Evolutionary conservation across 805 yeast genomes (phyloP).

Genomic region (Candida insectalens): DNA sequence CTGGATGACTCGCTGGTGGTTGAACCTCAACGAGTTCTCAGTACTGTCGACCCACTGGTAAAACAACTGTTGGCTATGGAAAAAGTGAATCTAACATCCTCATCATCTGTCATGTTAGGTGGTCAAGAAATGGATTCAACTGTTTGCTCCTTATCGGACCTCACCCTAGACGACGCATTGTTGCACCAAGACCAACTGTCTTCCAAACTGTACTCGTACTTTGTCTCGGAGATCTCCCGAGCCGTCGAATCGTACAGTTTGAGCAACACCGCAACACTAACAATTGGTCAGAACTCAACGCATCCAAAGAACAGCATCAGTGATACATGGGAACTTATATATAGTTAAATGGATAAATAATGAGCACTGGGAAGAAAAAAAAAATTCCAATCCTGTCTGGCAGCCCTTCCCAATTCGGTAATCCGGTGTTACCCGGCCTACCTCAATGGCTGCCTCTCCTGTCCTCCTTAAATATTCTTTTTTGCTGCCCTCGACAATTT

Average conservation of each 20-base stretch:
- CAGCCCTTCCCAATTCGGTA: constrained; percentile 2
- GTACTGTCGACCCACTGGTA: neutral
- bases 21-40: no score
- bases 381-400: constrained; percentile 4
- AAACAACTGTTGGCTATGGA: neutral
- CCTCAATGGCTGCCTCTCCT: neutral
- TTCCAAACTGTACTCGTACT: neutral
- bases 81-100: neutral
- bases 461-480: neutral
- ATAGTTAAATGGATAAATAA: neutral
- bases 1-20: no score
- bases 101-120: neutral
- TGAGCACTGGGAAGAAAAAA: no score
- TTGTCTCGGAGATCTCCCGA: neutral
- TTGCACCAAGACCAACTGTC: no score
- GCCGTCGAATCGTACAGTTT: constrained; percentile 1
- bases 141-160: neutral
- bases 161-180: neutral
- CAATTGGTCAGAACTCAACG: neutral
- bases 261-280: constrained; percentile 1
- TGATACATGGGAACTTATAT: constrained; percentile 1
- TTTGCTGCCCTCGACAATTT: neutral
- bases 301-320: neutral
- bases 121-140: neutral
- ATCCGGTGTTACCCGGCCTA: neutral